Base-by-base conservation (phyloP, 2,329 filamentous ascomycete genomes). In the Pseudocercospora musae region DNA sequence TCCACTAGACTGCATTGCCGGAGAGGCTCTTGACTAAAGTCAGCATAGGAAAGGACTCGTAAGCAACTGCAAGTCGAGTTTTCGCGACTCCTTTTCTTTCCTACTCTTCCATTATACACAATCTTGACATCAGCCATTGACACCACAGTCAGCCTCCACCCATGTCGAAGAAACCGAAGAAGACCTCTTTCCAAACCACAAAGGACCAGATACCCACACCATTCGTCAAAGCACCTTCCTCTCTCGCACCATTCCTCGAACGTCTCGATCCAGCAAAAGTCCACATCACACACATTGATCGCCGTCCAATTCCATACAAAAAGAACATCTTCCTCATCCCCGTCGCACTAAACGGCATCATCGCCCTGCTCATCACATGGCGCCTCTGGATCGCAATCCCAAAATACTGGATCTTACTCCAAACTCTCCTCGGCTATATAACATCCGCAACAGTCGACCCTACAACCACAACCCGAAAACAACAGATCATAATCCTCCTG, bases 211-310 rank as follows among this genome's bases (percentile, higher is more conserved):
- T 69, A 46, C 71, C 74, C 8, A 62, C 73, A 50, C 91, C 91
- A 7, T 96, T 95, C 81, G 84, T 84, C 68, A 81, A 81, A 62
- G 86, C 87, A 0, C 85, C 90, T 0, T 75, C 84, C 54, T 80
- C 82, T 31, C 84, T 96, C 58, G 71, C 82, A 56, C 83, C 87
- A 10, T 88, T 96, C 74, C 82, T 90, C 72, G 78, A 84, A 37
- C 83, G 81, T 48, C 87, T 96, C 63, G 84, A 87, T 62, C 81
- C 84, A 60, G 78, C 84, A 60, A 86, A 91, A 75, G 84, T 96
- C 74, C 96, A 97, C 82, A 85, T 97, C 71, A 83, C 89, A 29
- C 92, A 96, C 79, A 81, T 96, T 76, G 93, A 97, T 81, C 79
- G 78, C 63, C 87, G 89, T 65, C 87, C 88, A 0, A 77, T 78